Percentiles rank a stretch among this genome's conserved stretches.
phyloP scores from a whole-genome alignment of 495 filamentous ascomycete genomes.

The Penicillium coprophilum region DNA sequence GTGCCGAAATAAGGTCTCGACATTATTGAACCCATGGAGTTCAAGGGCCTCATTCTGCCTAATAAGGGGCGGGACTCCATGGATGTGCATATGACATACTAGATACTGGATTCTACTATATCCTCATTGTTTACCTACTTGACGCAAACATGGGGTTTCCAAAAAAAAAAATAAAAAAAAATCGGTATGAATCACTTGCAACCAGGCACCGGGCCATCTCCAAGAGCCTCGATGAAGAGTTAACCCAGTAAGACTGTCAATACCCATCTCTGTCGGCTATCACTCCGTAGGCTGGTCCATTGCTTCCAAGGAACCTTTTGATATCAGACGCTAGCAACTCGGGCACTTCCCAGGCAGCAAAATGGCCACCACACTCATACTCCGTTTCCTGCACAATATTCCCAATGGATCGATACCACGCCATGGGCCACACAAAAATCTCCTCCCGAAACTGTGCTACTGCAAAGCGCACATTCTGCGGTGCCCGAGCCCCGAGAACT shows the following conservation, averaged over 20 bases:
- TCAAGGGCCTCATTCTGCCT: too few species aligned
- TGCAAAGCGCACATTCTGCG: conserved; percentile 37
- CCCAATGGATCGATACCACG: conserved; percentile 43
- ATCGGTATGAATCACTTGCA: not conserved
- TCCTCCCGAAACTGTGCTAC: conserved; percentile 48
- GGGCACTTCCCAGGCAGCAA: conserved; percentile 52
- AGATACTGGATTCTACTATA: too few species aligned
- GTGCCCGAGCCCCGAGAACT: conserved; percentile 18
- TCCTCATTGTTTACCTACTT: too few species aligned
- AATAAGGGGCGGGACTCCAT: too few species aligned
- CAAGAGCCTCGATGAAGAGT: not conserved
- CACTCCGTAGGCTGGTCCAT: conserved; percentile 41
- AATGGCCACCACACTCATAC: conserved; percentile 50
- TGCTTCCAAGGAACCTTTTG: conserved; percentile 44
- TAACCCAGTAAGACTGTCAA: not conserved
- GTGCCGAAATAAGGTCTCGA: too few species aligned
- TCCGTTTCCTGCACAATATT: conserved; percentile 43
- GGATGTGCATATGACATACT: too few species aligned
- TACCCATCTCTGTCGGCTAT: conserved; percentile 39
- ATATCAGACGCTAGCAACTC: conserved; percentile 43
- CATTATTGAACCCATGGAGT: too few species aligned
- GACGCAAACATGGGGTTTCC: too few species aligned
- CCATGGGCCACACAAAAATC: conserved; percentile 38
- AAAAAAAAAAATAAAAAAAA: too few species aligned
- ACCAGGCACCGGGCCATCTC: not conserved